Conservation (phyloP, 257 asterid species). For the Solanum chiquidenum region DNA sequence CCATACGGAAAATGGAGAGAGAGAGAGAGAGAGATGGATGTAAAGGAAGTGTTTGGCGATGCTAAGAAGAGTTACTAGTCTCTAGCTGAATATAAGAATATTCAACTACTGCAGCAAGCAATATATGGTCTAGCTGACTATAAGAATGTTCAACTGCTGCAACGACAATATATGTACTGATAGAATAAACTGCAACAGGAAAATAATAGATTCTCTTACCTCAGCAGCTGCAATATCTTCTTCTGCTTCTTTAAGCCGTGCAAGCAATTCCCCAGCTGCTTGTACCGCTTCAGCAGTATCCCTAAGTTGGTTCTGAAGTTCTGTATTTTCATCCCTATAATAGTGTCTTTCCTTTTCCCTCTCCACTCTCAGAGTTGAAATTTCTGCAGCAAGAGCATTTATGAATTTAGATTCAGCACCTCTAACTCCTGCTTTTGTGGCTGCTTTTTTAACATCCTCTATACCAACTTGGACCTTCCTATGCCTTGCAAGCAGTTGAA, state of each 20-base stretch:
- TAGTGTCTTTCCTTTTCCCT: slow-evolving; percentile 78
- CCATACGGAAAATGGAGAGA: not conserved
- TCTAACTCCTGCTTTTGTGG: slow-evolving; percentile 82
- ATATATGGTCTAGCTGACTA: not conserved
- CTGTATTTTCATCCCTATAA: slow-evolving; percentile 73
- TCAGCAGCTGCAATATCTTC: slow-evolving; percentile 75
- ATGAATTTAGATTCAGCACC: slow-evolving; percentile 87
- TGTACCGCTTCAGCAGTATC: slow-evolving; percentile 99
- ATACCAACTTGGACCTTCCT: slow-evolving; percentile 78
- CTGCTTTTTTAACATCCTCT: slow-evolving; percentile 92
- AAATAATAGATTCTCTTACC: slow-evolving; percentile 32
- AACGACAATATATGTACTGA: not conserved
- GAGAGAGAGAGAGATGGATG: not conserved
- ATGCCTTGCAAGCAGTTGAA: slow-evolving; percentile 76
- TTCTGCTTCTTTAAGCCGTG: slow-evolving; percentile 91
- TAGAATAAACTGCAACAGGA: slow-evolving; percentile 1
- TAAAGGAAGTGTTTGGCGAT: not conserved
- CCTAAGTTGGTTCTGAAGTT: slow-evolving; percentile 86
- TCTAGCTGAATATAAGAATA: not conserved
- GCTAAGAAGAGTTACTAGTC: not conserved
- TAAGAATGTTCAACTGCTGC: not conserved
- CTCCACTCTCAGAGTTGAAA: slow-evolving; percentile 73
- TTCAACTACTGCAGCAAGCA: not conserved
- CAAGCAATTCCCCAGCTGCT: slow-evolving; percentile 95
- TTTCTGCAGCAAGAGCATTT: slow-evolving; percentile 80